Evolutionary conservation across 2,329 filamentous ascomycete species (phyloP).

Genomic region (Aureobasidium sp.): DNA sequence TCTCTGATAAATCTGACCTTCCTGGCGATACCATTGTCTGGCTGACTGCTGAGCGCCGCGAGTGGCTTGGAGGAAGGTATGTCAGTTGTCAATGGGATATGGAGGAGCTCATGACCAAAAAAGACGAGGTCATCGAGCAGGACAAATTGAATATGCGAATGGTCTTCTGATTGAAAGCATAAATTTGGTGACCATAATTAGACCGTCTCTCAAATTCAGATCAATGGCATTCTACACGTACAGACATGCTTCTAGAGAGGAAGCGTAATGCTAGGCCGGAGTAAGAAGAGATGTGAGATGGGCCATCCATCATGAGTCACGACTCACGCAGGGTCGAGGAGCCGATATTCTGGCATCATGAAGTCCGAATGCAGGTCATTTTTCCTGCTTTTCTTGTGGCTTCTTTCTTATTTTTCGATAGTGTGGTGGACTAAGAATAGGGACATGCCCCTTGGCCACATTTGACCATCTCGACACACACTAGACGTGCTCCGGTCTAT

Average conservation of each 20-base stretch:
- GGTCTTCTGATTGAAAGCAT: not conserved
- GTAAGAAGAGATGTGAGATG: too few species aligned
- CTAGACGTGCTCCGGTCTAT: too few species aligned
- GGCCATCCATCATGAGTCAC: too few species aligned
- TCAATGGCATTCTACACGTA: too few species aligned
- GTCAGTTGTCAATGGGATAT: constrained; percentile 34
- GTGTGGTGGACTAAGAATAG: not conserved
- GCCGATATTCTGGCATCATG: too few species aligned
- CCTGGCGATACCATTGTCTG: constrained; percentile 28
- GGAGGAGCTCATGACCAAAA: constrained; percentile 29
- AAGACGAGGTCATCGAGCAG: constrained; percentile 29
- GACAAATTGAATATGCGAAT: constrained; percentile 31
- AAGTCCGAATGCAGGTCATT: not conserved
- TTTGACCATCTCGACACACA: not conserved
- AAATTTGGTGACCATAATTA: too few species aligned
- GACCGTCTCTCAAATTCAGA: too few species aligned
- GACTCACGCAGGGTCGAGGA: too few species aligned
- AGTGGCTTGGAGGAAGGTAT: constrained; percentile 36
- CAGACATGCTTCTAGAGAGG: too few species aligned
- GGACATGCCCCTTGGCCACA: not conserved
- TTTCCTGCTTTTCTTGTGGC: not conserved
- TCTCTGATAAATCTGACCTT: constrained; percentile 28
- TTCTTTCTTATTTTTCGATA: not conserved
- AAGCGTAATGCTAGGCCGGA: too few species aligned
- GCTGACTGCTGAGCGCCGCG: constrained; percentile 28